Percentiles rank a stretch among this genome's conserved stretches.
Evolutionary conservation across 139 green algal species (phyloP).

Genomic region (Tetraselmis chui): DNA sequence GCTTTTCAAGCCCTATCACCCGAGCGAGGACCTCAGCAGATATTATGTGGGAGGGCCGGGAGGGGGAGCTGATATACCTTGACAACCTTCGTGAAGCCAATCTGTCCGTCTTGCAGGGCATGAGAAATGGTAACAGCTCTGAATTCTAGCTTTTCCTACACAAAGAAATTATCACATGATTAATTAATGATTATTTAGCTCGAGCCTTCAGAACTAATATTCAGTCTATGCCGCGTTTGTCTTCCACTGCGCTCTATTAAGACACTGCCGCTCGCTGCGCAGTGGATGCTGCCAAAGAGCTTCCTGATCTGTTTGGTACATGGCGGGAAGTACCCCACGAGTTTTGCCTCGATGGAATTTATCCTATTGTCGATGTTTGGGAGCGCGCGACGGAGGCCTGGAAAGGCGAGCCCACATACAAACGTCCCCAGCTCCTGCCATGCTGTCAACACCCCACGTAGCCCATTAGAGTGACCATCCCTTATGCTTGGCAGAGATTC

Average conservation of each 20-base stretch:
- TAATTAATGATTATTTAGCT: too few species aligned
- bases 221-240: not conserved
- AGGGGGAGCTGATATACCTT: slow-evolving; percentile 32
- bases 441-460: too few species aligned
- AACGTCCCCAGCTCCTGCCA: not conserved
- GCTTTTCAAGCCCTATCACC: slow-evolving; percentile 47
- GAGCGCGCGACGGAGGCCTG: slow-evolving; percentile 31
- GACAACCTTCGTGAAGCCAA: slow-evolving; percentile 43
- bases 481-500: slow-evolving; percentile 21
- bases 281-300: slow-evolving; percentile 37
- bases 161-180: not conserved
- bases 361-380: slow-evolving; percentile 49
- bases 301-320: slow-evolving; percentile 32
- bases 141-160: not conserved
- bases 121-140: slow-evolving; percentile 30
- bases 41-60: slow-evolving; percentile 42
- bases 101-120: slow-evolving; percentile 44
- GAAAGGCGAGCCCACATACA: slow-evolving; percentile 21
- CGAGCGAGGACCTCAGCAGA: slow-evolving; percentile 35
- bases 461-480: too few species aligned
- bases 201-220: not conserved
- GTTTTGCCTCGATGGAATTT: slow-evolving; percentile 49
- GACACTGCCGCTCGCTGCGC: not conserved
- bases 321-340: slow-evolving; percentile 50
- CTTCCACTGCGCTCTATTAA: not conserved